Evolutionary conservation across 2,329 filamentous ascomycete species (phyloP).

Genomic region (Alternaria ventricosa): DNA sequence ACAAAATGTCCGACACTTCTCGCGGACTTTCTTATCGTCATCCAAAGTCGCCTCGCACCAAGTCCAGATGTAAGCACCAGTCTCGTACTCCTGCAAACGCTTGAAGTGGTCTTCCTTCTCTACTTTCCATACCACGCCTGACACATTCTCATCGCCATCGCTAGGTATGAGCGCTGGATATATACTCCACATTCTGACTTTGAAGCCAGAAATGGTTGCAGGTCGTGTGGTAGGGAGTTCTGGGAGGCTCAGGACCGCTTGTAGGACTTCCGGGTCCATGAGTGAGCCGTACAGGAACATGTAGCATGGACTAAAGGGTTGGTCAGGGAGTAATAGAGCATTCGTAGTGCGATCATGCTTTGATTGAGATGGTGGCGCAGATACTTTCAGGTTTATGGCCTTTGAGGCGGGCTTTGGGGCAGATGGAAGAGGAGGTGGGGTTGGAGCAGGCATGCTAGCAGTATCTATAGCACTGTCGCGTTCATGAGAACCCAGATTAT

Average conservation of each 20-base stretch:
- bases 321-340: background rate
- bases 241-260: conserved; percentile 32
- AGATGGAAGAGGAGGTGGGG: background rate
- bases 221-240: conserved; percentile 25
- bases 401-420: background rate
- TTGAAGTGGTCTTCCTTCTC: conserved; percentile 20
- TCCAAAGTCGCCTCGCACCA: conserved; percentile 21
- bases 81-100: conserved; percentile 27
- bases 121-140: conserved; percentile 22
- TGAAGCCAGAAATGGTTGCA: conserved; percentile 32
- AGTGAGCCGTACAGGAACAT: conserved; percentile 46
- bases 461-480: background rate
- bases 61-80: conserved; percentile 24
- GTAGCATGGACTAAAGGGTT: conserved; percentile 26
- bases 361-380: background rate
- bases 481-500: accelerated
- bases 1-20: conserved; percentile 23
- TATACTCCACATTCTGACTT: conserved; percentile 42
- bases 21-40: conserved; percentile 6
- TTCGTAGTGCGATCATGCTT: background rate
- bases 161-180: conserved; percentile 29
- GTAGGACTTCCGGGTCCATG: conserved; percentile 41
- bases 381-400: background rate
- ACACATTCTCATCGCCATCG: conserved; percentile 10
- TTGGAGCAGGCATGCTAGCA: background rate